Conservation (phyloP, 495 filamentous ascomycete genomes). For the Aspergillus heteromorphus region DNA sequence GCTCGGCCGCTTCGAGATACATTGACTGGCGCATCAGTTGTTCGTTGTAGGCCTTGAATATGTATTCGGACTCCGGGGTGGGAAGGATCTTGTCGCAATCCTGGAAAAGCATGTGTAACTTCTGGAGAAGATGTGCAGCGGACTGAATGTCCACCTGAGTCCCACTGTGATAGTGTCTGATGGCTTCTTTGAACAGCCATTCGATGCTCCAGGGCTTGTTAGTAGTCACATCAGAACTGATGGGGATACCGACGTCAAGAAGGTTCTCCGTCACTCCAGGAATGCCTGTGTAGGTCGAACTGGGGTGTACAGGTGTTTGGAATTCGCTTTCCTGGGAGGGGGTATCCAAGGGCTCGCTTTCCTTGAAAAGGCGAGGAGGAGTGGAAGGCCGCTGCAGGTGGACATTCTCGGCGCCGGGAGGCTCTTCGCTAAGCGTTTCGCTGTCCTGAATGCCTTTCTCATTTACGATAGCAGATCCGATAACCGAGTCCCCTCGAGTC, state of each 20-base stretch:
- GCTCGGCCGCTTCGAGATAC: constrained; percentile 60
- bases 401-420: constrained; percentile 17
- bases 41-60: constrained; percentile 61
- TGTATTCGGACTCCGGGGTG: constrained; percentile 38
- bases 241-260: constrained; percentile 25
- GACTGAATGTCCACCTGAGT: constrained; percentile 42
- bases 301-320: neutral
- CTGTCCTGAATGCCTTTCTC: constrained; percentile 22
- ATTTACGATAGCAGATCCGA: constrained; percentile 11
- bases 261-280: constrained; percentile 19
- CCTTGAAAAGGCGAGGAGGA: constrained; percentile 32
- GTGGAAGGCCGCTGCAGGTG: constrained; percentile 41
- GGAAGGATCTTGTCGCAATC: constrained; percentile 41
- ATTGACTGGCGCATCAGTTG: constrained; percentile 59
- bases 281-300: constrained; percentile 5
- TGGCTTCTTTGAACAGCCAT: constrained; percentile 38
- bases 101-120: constrained; percentile 37
- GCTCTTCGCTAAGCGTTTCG: constrained; percentile 19
- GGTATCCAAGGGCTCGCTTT: constrained; percentile 30
- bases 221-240: constrained; percentile 25
- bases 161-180: constrained; percentile 40
- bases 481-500: constrained; percentile 19
- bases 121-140: constrained; percentile 42
- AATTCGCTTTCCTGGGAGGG: constrained; percentile 4
- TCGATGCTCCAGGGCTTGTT: constrained; percentile 47